Percentiles rank a stretch among this genome's conserved stretches.
phyloP scores from a whole-genome alignment of 768 basidiomycete genomes.

The Pholiota molesta region DNA sequence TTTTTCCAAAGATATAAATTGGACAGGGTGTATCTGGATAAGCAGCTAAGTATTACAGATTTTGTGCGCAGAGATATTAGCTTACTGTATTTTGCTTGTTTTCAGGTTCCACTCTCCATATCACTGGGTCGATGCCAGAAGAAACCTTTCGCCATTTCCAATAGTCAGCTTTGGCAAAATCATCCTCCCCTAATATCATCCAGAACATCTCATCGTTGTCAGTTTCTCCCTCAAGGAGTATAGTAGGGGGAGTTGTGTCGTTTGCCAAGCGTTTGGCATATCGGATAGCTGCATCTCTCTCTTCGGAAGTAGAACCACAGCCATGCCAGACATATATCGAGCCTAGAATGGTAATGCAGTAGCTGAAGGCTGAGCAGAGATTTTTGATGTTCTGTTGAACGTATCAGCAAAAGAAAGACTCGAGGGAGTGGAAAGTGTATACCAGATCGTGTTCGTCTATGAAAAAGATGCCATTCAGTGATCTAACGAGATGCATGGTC shows the following conservation, averaged over 20 bases:
- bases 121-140: conserved; percentile 45
- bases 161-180: conserved; percentile 79
- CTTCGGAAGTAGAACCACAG: conserved; percentile 59
- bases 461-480: conserved; percentile 47
- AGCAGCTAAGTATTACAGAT: background rate
- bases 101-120: conserved; percentile 60
- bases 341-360: conserved; percentile 71
- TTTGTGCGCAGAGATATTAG: background rate
- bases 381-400: conserved; percentile 55
- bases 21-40: conserved; percentile 49
- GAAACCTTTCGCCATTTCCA: conserved; percentile 70
- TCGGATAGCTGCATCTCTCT: conserved; percentile 61
- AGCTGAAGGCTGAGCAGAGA: conserved; percentile 85
- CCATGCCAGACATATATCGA: conserved; percentile 85
- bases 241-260: conserved; percentile 43
- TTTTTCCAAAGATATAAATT: conserved; percentile 43
- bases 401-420: conserved; percentile 2
- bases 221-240: conserved; percentile 66
- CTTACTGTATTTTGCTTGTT: conserved; percentile 44
- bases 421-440: conserved; percentile 16
- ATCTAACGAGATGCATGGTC: conserved; percentile 76
- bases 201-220: conserved; percentile 82
- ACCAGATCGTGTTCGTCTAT: conserved; percentile 80
- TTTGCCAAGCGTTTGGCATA: conserved; percentile 57
- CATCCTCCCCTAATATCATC: conserved; percentile 79